Base-by-base conservation (phyloP, 192 early-diverging fungal genomes). In the Coemansia sp. region DNA sequence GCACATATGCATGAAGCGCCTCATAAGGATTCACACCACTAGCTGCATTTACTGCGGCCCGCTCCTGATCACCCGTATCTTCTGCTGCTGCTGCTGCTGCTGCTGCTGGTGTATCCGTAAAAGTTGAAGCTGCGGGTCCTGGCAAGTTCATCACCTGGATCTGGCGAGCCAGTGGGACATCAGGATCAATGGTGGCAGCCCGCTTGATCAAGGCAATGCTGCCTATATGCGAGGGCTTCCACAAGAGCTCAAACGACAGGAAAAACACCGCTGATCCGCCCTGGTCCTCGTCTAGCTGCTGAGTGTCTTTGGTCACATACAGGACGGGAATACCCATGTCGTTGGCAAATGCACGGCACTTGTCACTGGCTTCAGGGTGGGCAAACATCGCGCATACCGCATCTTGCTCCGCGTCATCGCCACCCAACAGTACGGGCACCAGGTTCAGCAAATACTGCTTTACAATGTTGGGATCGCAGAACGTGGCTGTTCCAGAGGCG, bases 141-240 rank as follows among this genome's bases (percentile, higher is more conserved):
- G 94, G 95, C 44, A 99, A 69, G 61, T 91, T 92, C 73, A 96
- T 92, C 38, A 94, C 80, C 68, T 94, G 92, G 55, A 94, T 73
- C 74, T 97, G 95, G 23, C 68, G 60, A 31, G 89, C 82, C 44
- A 98, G 45, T 12, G 90, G 81, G 7, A 85, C 80, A 6, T 82
- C 53, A 3, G 85, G 71, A 60, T 96, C 91, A 28, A 97, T 72
- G 20, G 82, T 84, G 6, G 85, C 66, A 5, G 56, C 62, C 21
- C 87, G 86, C 63, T 93, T 93, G 72, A 93, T 91, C 57, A 93
- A 55, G 32, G 85, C 89, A 21, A 93, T 41, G 23, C 87, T 90
- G 11, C 85, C 88, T 28, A 83, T 84, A 64, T 91, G 86, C 41
- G 81, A 83, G 45, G 85, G 78, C 54, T 78, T 76, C 64, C 87